A percentile compares a stretch with the other conserved stretches of the same genome.
phyloP scores from a whole-genome alignment of 768 basidiomycete genomes.

The Inosperma sp. region DNA sequence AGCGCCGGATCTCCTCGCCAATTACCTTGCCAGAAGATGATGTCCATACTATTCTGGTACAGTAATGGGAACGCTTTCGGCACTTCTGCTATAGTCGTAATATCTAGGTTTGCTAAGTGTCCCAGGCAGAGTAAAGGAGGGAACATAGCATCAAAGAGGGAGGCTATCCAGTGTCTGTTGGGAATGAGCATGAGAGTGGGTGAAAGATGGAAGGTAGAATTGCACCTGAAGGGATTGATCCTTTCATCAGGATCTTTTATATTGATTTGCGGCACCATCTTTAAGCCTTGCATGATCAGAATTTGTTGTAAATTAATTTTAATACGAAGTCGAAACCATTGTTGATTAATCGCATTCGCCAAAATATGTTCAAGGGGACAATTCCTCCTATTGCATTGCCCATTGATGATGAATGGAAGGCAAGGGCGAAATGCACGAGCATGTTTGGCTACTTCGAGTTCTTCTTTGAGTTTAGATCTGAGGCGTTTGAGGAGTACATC shows the following conservation, averaged over 20 bases:
- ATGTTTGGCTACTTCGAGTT: constrained; percentile 13
- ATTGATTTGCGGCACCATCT: constrained; percentile 2
- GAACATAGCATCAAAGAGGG: constrained; percentile 45
- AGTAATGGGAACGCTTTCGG: constrained; percentile 34
- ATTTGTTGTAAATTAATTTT: constrained; percentile 21
- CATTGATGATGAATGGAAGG: constrained; percentile 11
- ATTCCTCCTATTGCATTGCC: constrained; percentile 12
- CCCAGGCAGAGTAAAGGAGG: constrained; percentile 46
- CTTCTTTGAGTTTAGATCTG: constrained; percentile 4
- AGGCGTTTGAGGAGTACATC: constrained; percentile 13
- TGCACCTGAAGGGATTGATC: constrained; percentile 22
- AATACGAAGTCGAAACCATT: constrained; percentile 19
- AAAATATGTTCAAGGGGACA: constrained; percentile 19
- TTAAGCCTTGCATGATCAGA: constrained; percentile 14
- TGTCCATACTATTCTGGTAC: constrained; percentile 41
- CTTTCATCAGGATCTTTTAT: constrained; percentile 1
- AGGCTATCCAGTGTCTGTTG: constrained; percentile 40
- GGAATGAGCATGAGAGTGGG: background rate
- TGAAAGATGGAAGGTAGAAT: background rate
- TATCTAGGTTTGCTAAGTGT: constrained; percentile 33
- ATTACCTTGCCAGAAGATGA: constrained; percentile 33
- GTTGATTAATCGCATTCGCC: constrained; percentile 7
- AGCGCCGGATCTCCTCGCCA: constrained; percentile 15
- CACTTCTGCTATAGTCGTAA: constrained; percentile 38
- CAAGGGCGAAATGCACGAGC: constrained; percentile 18